Base-by-base conservation (phyloP, 164 flowering plant species). In the Tetrastigma voinierianum region DNA sequence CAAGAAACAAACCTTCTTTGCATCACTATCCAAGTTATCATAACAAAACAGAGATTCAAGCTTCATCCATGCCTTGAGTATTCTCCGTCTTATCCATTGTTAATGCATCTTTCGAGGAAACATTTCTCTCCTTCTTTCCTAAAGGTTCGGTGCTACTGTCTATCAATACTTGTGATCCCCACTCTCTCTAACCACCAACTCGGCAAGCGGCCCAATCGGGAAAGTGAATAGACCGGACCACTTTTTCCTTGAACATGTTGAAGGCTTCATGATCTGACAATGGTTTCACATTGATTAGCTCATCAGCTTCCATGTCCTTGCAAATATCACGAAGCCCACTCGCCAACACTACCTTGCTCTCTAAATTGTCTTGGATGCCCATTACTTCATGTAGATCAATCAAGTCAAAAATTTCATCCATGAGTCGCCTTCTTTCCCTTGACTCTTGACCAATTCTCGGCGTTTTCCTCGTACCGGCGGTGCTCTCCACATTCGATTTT, bases 331-430 rank as follows among this genome's bases (percentile, higher is more conserved):
- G 40, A 1, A 4, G 15, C 21, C 73, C 32, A 44, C 62, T 56
- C 0, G 69, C 48, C 19, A 74, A 13, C 14, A 74, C 46, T 3
- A 69, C 51, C 43, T 65, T 69, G 54, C 70, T 52, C 0, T 54
- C 63, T 5, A 54, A 10, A 10, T 57, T 3, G 32, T 62, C 14
- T 0, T 5, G 18, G 51, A 74, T 54, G 7, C 77, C 73, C 40
- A 25, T 25, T 11, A 74, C 14, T 9, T 13, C 23, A 11, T 55
- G 32, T 32, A 74, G 17, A 24, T 61, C 52, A 11, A 74, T 9
- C 3, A 0, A 2, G 9, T 65, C 64, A 46, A 43, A 55, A 32
- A 69, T 45, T 45, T 66, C 73, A 66, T 74, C 77, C 17, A 74
- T 16, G 47, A 74, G 56, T 7, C 69, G 23, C n/a, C 54, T 60